Percentiles rank a stretch among this genome's conserved stretches.
phyloP scores from a whole-genome alignment of 768 basidiomycete genomes.

The Agaricus blazei region DNA sequence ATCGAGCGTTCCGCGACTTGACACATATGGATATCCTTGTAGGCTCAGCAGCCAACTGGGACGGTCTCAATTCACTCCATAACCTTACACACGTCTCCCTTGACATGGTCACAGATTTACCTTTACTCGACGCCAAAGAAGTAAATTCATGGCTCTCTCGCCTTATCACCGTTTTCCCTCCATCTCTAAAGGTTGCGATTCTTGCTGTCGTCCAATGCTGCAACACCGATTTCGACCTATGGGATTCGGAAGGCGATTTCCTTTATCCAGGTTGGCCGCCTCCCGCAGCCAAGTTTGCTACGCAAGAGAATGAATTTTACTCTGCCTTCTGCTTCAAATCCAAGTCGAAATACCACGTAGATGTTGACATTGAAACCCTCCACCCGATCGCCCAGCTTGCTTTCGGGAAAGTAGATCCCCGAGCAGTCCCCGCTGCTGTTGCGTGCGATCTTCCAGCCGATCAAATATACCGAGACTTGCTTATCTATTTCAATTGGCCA shows the following conservation, averaged over 20 bases:
- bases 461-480: neutral
- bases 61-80: neutral
- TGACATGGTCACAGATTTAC: constrained; percentile 1
- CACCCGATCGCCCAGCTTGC: constrained; percentile 4
- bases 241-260: constrained; percentile 4
- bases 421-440: constrained; percentile 1
- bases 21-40: constrained; percentile 7
- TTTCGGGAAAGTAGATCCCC: constrained; percentile 3
- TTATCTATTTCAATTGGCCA: constrained; percentile 4
- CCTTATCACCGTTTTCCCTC: neutral
- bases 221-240: constrained; percentile 5
- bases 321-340: neutral
- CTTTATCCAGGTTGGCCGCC: constrained; percentile 6
- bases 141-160: neutral
- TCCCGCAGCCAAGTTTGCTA: neutral
- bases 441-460: neutral
- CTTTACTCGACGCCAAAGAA: neutral
- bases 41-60: neutral
- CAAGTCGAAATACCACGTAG: neutral
- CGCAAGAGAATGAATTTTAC: neutral
- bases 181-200: neutral
- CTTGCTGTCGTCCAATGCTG: neutral
- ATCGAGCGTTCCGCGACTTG: constrained; percentile 5
- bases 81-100: constrained; percentile 5
- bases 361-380: constrained; percentile 2